These are phyloP conservation scores for Ceratocystis harringtonii DNA, from an alignment of 2,329 filamentous ascomycete genomes.

Conservation along the genomic window DNA sequence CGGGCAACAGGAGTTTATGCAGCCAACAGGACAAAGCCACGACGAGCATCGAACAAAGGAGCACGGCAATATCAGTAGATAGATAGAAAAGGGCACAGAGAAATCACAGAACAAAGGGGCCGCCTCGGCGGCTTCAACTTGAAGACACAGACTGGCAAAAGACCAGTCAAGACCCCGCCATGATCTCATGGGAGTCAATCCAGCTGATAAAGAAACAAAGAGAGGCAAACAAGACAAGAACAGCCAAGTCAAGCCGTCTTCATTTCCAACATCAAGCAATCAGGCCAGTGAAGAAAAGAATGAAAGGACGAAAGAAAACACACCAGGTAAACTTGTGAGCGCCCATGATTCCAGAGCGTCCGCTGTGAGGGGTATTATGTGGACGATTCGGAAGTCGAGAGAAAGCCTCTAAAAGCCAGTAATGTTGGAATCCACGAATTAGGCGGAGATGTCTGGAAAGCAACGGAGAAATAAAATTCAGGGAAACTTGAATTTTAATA, in stretches of 20 bases:
- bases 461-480: neutral
- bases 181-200: slow-evolving; percentile 3
- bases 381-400: neutral
- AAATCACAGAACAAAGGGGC: neutral
- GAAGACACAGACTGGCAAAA: neutral
- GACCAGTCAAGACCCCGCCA: neutral
- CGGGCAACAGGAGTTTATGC: neutral
- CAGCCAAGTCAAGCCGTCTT: neutral
- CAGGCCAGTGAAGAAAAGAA: neutral
- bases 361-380: neutral
- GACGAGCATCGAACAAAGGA: neutral
- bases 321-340: slow-evolving; percentile 16
- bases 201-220: neutral
- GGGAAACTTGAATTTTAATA: neutral
- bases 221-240: neutral
- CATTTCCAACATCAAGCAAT: neutral
- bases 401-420: neutral
- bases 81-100: neutral
- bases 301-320: neutral
- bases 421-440: neutral
- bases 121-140: neutral
- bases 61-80: neutral
- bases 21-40: neutral
- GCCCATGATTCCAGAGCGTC: slow-evolving; percentile 16
- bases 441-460: neutral